phyloP scores from a whole-genome alignment of 2,329 filamentous ascomycete species.

The Hypoxylon sp. region DNA sequence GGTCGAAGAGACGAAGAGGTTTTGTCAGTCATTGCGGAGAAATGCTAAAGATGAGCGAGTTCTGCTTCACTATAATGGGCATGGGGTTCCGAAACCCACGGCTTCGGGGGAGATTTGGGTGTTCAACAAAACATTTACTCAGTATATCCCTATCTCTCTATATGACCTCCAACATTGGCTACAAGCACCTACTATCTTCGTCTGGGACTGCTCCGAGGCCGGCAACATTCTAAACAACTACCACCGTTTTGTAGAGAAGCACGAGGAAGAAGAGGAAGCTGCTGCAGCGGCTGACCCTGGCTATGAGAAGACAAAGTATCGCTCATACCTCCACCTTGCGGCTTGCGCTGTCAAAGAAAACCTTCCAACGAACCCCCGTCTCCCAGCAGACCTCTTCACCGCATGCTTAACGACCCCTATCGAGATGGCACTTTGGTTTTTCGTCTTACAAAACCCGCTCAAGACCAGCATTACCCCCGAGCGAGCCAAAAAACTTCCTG shows the following conservation, averaged over 20 bases:
- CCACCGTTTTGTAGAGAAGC: constrained; percentile 92
- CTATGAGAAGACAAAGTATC: constrained; percentile 80
- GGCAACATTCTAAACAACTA: constrained; percentile 97
- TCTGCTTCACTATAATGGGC: constrained; percentile 98
- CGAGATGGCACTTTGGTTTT: constrained; percentile 96
- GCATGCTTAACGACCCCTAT: constrained; percentile 97
- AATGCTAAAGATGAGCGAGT: constrained; percentile 97
- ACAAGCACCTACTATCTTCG: constrained; percentile 93
- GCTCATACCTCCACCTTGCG: constrained; percentile 86
- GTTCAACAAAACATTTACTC: constrained; percentile 98
- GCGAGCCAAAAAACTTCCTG: constrained; percentile 88
- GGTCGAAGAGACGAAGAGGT: constrained; percentile 97
- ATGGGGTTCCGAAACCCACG: constrained; percentile 95
- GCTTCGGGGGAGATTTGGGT: constrained; percentile 98
- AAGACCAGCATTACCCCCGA: constrained; percentile 78
- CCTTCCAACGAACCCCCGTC: constrained; percentile 90
- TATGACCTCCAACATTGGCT: constrained; percentile 97
- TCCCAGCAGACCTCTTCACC: constrained; percentile 96
- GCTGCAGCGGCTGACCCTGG: constrained; percentile 80
- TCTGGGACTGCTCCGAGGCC: constrained; percentile 97
- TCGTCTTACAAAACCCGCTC: constrained; percentile 90
- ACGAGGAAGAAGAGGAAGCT: constrained; percentile 88
- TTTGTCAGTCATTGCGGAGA: constrained; percentile 86
- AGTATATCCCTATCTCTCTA: constrained; percentile 96
- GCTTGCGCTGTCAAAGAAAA: constrained; percentile 93